A percentile compares a stretch with the other conserved stretches of the same genome.
Conservation (phyloP, 495 filamentous ascomycete species). For the Melanomma pulvis-pyrius region DNA sequence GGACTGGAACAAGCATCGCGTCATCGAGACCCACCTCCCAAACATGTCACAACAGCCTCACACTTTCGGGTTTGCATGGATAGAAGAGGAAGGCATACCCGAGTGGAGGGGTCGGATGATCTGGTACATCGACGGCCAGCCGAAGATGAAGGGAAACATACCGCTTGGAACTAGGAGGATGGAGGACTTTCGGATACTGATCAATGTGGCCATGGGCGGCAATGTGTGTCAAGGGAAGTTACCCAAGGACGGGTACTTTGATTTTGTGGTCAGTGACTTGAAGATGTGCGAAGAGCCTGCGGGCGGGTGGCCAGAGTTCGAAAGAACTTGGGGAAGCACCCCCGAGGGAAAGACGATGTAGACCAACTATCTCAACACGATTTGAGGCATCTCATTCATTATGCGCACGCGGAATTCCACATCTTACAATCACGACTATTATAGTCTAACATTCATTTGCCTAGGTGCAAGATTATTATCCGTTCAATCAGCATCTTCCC, state of each 20-base stretch:
- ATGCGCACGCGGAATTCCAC: not conserved
- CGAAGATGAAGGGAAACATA: constrained; percentile 49
- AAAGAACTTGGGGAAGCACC: constrained; percentile 43
- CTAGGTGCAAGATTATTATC: no score
- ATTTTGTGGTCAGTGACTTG: constrained; percentile 49
- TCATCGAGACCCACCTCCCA: constrained; percentile 44
- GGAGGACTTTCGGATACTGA: constrained; percentile 47
- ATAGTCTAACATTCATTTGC: no score
- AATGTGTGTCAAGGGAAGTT: constrained; percentile 49
- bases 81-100: constrained; percentile 42
- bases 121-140: constrained; percentile 52
- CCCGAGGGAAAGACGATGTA: constrained; percentile 45
- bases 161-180: constrained; percentile 48
- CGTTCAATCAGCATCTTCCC: no score
- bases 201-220: constrained; percentile 54
- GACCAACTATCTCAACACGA: not conserved
- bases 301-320: constrained; percentile 50
- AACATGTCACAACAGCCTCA: constrained; percentile 38
- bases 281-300: constrained; percentile 45
- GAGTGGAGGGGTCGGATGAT: constrained; percentile 39
- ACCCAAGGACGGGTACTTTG: constrained; percentile 48
- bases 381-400: not conserved
- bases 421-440: no score
- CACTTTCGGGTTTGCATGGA: constrained; percentile 49
- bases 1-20: constrained; percentile 51